Evolutionary conservation across 2,329 filamentous ascomycete genomes (phyloP).

Genomic region (Fusarium kyushuense): DNA sequence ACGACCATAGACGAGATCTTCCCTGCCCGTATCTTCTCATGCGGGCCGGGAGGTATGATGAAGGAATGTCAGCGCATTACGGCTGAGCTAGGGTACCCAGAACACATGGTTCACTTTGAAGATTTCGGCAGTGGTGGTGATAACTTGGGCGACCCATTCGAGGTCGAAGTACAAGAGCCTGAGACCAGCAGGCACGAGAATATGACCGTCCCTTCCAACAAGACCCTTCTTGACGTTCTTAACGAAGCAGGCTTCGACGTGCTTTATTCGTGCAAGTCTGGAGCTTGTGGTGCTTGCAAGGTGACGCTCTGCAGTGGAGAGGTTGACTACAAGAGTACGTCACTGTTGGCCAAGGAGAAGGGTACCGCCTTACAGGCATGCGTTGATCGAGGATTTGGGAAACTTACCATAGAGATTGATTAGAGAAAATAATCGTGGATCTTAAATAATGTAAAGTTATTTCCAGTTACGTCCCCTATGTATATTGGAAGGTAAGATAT

Average conservation of each 20-base stretch:
- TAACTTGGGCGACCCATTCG: not conserved
- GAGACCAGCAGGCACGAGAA: not conserved
- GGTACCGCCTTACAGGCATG: not conserved
- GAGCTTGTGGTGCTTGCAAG: not conserved
- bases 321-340: not conserved
- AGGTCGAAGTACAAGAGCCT: not conserved
- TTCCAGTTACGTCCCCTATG: too few species aligned
- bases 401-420: not conserved
- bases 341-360: not conserved
- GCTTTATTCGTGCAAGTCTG: not conserved
- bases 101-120: not conserved
- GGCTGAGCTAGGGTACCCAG: not conserved
- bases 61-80: not conserved
- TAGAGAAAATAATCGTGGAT: not conserved
- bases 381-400: not conserved
- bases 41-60: not conserved
- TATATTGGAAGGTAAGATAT: too few species aligned
- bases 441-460: too few species aligned
- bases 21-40: not conserved
- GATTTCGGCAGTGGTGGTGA: not conserved
- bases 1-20: not conserved
- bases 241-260: not conserved
- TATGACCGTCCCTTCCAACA: not conserved
- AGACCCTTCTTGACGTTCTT: not conserved
- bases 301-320: not conserved